phyloP scores from a whole-genome alignment of 169 alveolate genomes.

The Cyclospora cayetanensis region DNA sequence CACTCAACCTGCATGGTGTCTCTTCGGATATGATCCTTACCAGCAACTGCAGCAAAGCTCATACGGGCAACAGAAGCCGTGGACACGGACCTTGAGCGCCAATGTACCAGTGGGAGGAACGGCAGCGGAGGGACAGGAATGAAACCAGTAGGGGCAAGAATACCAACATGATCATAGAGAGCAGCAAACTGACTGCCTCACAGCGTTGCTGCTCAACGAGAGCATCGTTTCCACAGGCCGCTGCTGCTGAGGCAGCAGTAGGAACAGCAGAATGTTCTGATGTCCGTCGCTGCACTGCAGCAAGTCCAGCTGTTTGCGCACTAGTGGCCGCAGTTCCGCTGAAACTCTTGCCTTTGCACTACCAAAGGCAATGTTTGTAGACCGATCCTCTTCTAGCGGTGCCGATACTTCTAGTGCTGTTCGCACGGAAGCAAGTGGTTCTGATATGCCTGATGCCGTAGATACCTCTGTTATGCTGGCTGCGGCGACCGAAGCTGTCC shows the following conservation, averaged over 20 bases:
- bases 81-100: not conserved
- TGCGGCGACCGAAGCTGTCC: not conserved
- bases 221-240: not conserved
- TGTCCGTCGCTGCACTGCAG: not conserved
- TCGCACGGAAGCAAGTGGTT: not conserved
- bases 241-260: slow-evolving; percentile 13
- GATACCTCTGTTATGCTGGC: not conserved
- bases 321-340: not conserved
- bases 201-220: not conserved
- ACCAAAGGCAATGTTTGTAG: not conserved
- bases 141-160: not conserved
- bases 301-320: not conserved
- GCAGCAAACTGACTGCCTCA: not conserved
- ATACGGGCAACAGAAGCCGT: not conserved
- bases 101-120: too few relatives aligned
- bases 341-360: not conserved
- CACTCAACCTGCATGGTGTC: not conserved
- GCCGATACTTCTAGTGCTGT: not conserved
- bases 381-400: not conserved
- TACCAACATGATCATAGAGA: not conserved
- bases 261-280: too few relatives aligned
- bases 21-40: not conserved
- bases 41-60: not conserved
- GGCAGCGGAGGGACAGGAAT: not conserved
- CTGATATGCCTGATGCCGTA: not conserved